A percentile compares a stretch with the other conserved stretches of the same genome.
Conservation (phyloP, 192 early-diverging fungal genomes). For the Radiomyces spectabilis region DNA sequence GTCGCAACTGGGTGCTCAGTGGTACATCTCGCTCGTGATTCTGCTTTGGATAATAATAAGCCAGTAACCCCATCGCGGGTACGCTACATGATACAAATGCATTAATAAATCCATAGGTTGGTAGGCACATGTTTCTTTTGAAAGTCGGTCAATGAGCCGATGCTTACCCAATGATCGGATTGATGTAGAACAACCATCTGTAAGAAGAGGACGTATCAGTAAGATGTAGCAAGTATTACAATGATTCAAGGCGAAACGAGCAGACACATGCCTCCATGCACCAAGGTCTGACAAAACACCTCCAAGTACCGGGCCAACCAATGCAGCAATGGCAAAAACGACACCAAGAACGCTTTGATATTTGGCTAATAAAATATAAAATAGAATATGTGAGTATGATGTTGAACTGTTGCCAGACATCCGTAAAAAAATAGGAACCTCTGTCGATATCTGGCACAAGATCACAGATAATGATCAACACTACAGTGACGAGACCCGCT, state of each 20-base stretch:
- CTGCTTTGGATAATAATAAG: too few species aligned
- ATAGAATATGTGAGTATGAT: not conserved
- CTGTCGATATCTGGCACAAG: slow-evolving; percentile 53
- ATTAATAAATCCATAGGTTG: too few species aligned
- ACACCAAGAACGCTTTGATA: slow-evolving; percentile 49
- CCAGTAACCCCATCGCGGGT: too few species aligned
- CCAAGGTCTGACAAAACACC: slow-evolving; percentile 50
- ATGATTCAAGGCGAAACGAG: too few species aligned
- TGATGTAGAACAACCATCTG: slow-evolving; percentile 53
- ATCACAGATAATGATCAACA: slow-evolving; percentile 66
- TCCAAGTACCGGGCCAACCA: slow-evolving; percentile 51
- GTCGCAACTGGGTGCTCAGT: slow-evolving; percentile 27
- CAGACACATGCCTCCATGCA: slow-evolving; percentile 43
- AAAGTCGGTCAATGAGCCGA: too few species aligned
- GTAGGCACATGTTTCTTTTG: too few species aligned
- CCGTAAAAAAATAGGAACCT: slow-evolving; percentile 16
- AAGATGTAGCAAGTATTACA: not conserved
- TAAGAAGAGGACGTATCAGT: not conserved
- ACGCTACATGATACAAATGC: too few species aligned
- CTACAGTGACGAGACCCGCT: slow-evolving; percentile 35
- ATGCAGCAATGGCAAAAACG: slow-evolving; percentile 41
- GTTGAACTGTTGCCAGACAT: not conserved
- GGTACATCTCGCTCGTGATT: too few species aligned
- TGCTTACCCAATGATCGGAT: slow-evolving; percentile 43
- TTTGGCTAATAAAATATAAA: slow-evolving; percentile 28